Percentiles rank a stretch among this genome's conserved stretches.
phyloP scores from a whole-genome alignment of 1,284 basidiomycete species.

The Ustilago xerochloae region DNA sequence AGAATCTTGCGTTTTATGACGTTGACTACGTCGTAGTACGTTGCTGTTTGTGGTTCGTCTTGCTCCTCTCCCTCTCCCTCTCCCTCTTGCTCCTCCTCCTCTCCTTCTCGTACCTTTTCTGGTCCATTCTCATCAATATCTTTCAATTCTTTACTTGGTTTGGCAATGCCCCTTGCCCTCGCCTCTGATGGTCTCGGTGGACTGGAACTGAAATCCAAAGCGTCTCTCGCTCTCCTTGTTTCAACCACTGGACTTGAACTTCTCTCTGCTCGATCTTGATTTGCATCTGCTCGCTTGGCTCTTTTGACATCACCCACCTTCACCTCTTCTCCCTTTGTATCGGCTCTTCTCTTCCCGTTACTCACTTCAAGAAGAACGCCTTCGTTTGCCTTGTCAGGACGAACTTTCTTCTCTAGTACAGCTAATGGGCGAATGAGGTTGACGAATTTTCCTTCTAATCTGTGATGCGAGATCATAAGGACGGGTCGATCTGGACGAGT shows the following conservation, averaged over 20 bases:
- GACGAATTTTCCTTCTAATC: slow-evolving; percentile 86
- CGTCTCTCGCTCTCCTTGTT: slow-evolving; percentile 11
- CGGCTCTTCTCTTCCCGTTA: not conserved
- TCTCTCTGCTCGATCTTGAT: not conserved
- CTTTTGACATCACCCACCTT: slow-evolving; percentile 6
- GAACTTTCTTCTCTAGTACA: slow-evolving; percentile 55
- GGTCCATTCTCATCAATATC: slow-evolving; percentile 18
- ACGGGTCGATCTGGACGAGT: slow-evolving; percentile 76
- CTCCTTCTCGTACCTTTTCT: not conserved
- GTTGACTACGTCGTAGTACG: slow-evolving; percentile 61
- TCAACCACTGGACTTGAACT: slow-evolving; percentile 5
- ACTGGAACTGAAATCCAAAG: slow-evolving; percentile 52
- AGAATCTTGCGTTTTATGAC: slow-evolving; percentile 63
- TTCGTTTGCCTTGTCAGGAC: not conserved
- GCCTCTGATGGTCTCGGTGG: slow-evolving; percentile 15
- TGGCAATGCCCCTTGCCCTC: not conserved
- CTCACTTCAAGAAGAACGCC: slow-evolving; percentile 9
- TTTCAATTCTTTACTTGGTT: slow-evolving; percentile 1
- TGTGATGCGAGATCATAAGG: slow-evolving; percentile 84
- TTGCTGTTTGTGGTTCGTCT: slow-evolving; percentile 28
- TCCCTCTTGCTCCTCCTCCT: slow-evolving; percentile 9
- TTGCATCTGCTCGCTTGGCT: not conserved
- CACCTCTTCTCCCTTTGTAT: not conserved
- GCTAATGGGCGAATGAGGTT: slow-evolving; percentile 70
- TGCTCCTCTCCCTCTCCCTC: slow-evolving; percentile 19